Percentiles rank a stretch among this genome's conserved stretches.
These are phyloP conservation scores for Trichoderma atrobrunneum DNA, from an alignment of 2,329 filamentous ascomycete species.

Conservation along the genomic window DNA sequence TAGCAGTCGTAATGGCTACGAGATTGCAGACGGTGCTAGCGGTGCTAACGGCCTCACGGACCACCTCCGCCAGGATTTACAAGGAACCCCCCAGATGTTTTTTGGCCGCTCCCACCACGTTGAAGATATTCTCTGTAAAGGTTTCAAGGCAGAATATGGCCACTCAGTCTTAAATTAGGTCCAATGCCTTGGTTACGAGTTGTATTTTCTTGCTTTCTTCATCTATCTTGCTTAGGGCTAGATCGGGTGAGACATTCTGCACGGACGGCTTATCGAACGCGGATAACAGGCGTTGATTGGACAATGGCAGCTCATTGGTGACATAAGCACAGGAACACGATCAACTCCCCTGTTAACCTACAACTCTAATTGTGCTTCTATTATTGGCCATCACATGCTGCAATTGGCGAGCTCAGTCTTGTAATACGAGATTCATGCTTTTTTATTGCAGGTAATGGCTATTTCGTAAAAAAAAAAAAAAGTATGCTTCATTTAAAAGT, in stretches of 20 bases:
- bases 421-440: not conserved
- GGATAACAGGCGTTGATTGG: not conserved
- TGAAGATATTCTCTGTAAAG: not conserved
- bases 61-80: not conserved
- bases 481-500: not conserved
- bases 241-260: not conserved
- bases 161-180: not conserved
- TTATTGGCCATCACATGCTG: not conserved
- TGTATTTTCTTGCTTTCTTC: not conserved
- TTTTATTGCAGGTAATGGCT: not conserved
- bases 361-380: not conserved
- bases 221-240: not conserved
- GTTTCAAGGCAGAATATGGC: not conserved
- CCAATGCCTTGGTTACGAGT: not conserved
- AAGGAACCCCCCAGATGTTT: not conserved
- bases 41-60: not conserved
- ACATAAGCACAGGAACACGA: not conserved
- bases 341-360: not conserved
- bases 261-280: not conserved
- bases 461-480: not conserved
- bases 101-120: not conserved
- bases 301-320: not conserved
- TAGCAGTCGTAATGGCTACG: not conserved
- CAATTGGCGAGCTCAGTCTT: not conserved
- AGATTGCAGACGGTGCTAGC: not conserved